Percentiles rank a stretch among this genome's conserved stretches.
These are phyloP conservation scores for Seiridium cupressi DNA, from an alignment of 2,329 filamentous ascomycete species.

Conservation along the genomic window DNA sequence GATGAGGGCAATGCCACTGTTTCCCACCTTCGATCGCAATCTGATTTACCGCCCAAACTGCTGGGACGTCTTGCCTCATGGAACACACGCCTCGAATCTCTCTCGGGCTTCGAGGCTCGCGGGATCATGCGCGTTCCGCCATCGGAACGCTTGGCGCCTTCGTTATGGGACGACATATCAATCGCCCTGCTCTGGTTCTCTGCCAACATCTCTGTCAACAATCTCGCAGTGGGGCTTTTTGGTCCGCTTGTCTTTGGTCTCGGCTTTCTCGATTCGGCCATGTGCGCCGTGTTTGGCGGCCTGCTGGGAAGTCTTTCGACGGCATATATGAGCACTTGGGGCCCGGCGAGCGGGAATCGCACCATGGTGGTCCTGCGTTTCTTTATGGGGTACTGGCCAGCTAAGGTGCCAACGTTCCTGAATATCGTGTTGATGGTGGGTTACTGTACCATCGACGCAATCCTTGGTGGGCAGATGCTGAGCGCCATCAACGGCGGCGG, in stretches of 20 bases:
- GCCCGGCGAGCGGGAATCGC: slow-evolving; percentile 23
- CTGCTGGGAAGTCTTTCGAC: slow-evolving; percentile 23
- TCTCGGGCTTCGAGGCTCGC: slow-evolving; percentile 30
- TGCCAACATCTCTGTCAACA: slow-evolving; percentile 42
- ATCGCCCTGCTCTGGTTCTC: slow-evolving; percentile 40
- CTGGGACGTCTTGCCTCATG: neutral
- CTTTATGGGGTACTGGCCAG: slow-evolving; percentile 32
- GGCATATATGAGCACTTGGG: slow-evolving; percentile 26
- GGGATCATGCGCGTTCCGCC: slow-evolving; percentile 37
- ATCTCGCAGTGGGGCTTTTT: slow-evolving; percentile 31
- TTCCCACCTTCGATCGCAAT: no score
- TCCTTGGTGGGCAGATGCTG: slow-evolving; percentile 67
- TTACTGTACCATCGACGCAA: slow-evolving; percentile 55
- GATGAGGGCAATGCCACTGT: neutral
- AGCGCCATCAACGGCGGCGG: slow-evolving; percentile 59
- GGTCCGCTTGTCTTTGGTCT: slow-evolving; percentile 27
- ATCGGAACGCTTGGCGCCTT: slow-evolving; percentile 29
- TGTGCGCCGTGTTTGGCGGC: slow-evolving; percentile 23
- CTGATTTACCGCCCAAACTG: neutral
- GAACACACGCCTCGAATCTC: neutral
- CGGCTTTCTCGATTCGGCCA: slow-evolving; percentile 22
- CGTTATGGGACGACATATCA: neutral
- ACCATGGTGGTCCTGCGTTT: slow-evolving; percentile 27
- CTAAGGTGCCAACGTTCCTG: slow-evolving; percentile 24
- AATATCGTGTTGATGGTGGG: slow-evolving; percentile 29